Base-by-base conservation (phyloP, 2,329 filamentous ascomycete genomes). In the Fusarium sp. region DNA sequence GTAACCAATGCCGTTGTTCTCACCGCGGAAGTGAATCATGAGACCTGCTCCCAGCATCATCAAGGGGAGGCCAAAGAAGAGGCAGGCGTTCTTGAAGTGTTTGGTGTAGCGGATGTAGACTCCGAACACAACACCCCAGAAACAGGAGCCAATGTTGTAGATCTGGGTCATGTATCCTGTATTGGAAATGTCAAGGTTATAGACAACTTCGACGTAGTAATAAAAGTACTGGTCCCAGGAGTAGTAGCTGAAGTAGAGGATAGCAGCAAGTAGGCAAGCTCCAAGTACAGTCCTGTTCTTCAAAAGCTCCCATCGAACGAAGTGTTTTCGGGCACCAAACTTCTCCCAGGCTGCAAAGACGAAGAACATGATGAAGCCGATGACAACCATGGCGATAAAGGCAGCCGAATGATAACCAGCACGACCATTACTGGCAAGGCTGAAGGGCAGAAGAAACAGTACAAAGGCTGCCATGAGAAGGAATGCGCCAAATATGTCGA, bases 361-460 rank as follows among this genome's bases (percentile, higher is more conserved):
- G 28, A 36, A 28, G 28, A 59, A 54, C 14, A 54, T 6, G 13
- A 44, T 8, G 31, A 39, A n/a, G 21, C 55, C 55, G 38, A 58
- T 52, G 22, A 52, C 13, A 21, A 58, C 38, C 54, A 57, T 57
- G 45, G 28, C 31, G 9, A 57, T 57, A 28, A 58, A 52, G 5
- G n/a, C 44, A 21, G 31, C 46, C 39, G 45, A 52, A 8, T 19
- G 26, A 21, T 51, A 57, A 28, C 31, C 22, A 44, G 45, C 21
- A 14, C 39, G 38, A 4, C 38, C 38, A 39, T 58, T 14, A 33
- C 44, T 28, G 33, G 58, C 9, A 26, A 92, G 80, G 22, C 84
- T 89, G 75, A 92, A 87, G 0, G 91, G 89, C 3, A 92, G 81
- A 21, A 92, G 79, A 70, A 92, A 87, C 8, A 91, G 76, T 0